Evolutionary conservation across 148 eudicot species (phyloP), one percentile per base, ranked within the genome.

Genomic region (Heliosperma pusillum): DNA sequence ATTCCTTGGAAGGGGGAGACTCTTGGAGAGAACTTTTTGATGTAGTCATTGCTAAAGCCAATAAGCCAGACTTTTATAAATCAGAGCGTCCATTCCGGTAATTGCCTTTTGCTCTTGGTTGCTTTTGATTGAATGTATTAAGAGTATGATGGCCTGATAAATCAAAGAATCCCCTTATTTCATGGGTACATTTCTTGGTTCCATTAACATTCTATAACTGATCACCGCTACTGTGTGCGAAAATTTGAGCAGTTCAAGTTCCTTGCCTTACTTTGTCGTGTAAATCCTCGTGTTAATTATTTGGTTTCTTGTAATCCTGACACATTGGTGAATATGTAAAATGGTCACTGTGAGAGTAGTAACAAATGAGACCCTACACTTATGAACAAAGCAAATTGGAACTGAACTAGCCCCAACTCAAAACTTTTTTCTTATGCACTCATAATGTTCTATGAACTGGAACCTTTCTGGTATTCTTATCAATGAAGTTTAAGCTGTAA

Each of bases 1-100:
- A 88, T 77, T 87, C 89, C 71, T 70, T 92, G 89, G 94, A 90
- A 67, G 66, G 78, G 50, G 76, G 88, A 74, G 97, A 96, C 56
- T 86, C 94, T 26, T 96, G 99, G 99, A 88, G 90, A 86, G 97
- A 96, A 70, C 97, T 96, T 71, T 96, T 96, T 86, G 99, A 96
- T 86, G 99, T 96, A 25, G 93, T 96, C 72, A 92, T 96, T 85
- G 99, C 99, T 65, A 88, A 92, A 86, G 99, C 99, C 77, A 92
- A 92, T 83, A 96, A 96, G 83, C 99, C 99, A 72, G 93, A 88
- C 65, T 96, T 96, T 81, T 96, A 96, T 79, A 92, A 87, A 24
- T 96, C 99, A 36, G 99, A 96, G 85, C 95, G 90, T 75, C 93
- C 97, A 66, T 96, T 96, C 78, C 89, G 99, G 99, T 96, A 72